Conservation (phyloP, 148 eudicot genomes). For the Persicaria tinctoria region DNA sequence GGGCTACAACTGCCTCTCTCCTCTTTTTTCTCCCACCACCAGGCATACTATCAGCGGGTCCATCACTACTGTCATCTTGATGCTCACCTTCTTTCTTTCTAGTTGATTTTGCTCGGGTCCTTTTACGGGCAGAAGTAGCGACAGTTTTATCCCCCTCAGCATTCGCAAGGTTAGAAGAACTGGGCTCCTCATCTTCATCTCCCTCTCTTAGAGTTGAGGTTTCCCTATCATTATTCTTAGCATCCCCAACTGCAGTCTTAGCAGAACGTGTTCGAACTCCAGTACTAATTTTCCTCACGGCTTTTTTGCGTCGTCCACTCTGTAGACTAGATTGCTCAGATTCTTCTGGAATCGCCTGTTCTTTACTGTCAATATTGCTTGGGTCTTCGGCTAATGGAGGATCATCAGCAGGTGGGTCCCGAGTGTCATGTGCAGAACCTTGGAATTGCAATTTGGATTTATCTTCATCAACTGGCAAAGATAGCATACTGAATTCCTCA, state of each 20-base stretch:
- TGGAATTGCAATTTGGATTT: slow-evolving; percentile 14
- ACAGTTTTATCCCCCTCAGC: slow-evolving; percentile 27
- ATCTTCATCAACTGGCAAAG: slow-evolving; percentile 14
- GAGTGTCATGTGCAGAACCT: neutral
- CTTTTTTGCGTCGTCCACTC: slow-evolving; percentile 29
- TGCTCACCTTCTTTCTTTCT: slow-evolving; percentile 43
- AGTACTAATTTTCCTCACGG: slow-evolving; percentile 27
- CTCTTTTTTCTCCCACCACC: slow-evolving; percentile 64
- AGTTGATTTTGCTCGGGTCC: slow-evolving; percentile 43
- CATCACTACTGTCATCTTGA: slow-evolving; percentile 46
- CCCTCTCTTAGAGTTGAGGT: slow-evolving; percentile 15
- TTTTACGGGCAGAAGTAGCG: slow-evolving; percentile 39
- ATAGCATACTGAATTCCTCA: slow-evolving; percentile 21
- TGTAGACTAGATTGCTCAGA: slow-evolving; percentile 52
- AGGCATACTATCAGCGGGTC: slow-evolving; percentile 58
- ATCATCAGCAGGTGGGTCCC: slow-evolving; percentile 19
- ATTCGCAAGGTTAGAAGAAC: slow-evolving; percentile 22
- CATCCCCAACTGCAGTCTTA: slow-evolving; percentile 63
- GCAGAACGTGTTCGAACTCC: slow-evolving; percentile 44
- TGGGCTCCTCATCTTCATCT: slow-evolving; percentile 22
- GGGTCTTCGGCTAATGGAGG: slow-evolving; percentile 27
- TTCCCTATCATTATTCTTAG: slow-evolving; percentile 36
- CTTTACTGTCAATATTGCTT: slow-evolving; percentile 30
- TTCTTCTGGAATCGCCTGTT: slow-evolving; percentile 34
- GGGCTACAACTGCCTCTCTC: slow-evolving; percentile 43